phyloP scores from a whole-genome alignment of 371 early-diverging fungal species.

The Mucor lusitanicus region DNA sequence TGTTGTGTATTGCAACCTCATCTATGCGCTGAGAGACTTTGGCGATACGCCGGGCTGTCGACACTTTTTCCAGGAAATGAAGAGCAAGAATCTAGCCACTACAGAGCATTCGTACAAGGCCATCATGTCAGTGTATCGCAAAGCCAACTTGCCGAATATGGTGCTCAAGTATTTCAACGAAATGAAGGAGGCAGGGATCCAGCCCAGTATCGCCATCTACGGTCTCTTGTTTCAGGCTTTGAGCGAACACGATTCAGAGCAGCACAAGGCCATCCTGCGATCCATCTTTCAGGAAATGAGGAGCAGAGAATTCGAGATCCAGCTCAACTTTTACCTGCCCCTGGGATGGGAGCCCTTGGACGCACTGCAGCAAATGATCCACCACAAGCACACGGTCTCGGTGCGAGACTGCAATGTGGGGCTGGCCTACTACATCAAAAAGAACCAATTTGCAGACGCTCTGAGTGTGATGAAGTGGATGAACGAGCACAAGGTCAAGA shows the following conservation, averaged over 20 bases:
- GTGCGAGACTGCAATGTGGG: constrained; percentile 41
- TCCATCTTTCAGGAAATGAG: constrained; percentile 16
- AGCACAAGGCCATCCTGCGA: not conserved
- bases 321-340: constrained; percentile 20
- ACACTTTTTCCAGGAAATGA: constrained; percentile 16
- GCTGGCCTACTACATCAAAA: constrained; percentile 22
- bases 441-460: constrained; percentile 37
- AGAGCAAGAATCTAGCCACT: constrained; percentile 4
- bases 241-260: not conserved
- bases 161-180: constrained; percentile 33
- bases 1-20: constrained; percentile 18
- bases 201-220: constrained; percentile 32
- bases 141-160: constrained; percentile 14
- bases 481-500: constrained; percentile 22
- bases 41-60: constrained; percentile 11
- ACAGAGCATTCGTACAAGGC: constrained; percentile 12
- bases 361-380: constrained; percentile 26
- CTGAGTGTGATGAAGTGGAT: constrained; percentile 31
- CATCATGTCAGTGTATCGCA: constrained; percentile 28
- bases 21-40: constrained; percentile 24
- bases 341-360: constrained; percentile 34
- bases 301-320: not conserved
- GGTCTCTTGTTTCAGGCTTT: constrained; percentile 27
- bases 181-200: constrained; percentile 35
- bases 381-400: not conserved